These are phyloP conservation scores for Zoysia matrella DNA, from an alignment of 202 grass and related monocot species.

Conservation along the genomic window DNA sequence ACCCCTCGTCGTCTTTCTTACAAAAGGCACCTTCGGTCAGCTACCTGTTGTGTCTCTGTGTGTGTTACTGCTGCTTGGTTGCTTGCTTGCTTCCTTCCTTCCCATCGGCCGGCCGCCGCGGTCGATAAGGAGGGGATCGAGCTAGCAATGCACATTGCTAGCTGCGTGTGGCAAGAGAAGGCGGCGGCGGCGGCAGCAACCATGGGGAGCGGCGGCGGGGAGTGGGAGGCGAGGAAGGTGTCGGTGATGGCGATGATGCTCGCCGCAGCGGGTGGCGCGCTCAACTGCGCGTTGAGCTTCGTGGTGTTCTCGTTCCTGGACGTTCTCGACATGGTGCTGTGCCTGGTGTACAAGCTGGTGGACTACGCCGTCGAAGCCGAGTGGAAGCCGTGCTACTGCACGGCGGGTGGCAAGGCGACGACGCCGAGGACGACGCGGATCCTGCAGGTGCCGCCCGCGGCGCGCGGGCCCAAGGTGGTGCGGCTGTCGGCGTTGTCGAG, in stretches of 20 bases:
- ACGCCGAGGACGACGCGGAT: not conserved
- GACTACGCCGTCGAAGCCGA: too few relatives aligned
- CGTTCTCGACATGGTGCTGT: too few relatives aligned
- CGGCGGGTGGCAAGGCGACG: conserved; percentile 1
- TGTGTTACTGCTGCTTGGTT: too few relatives aligned
- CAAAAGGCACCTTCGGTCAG: too few relatives aligned
- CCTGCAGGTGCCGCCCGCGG: conserved; percentile 13
- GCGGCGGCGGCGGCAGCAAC: not conserved
- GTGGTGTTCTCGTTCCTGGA: conserved; percentile 73
- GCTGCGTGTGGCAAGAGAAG: not conserved
- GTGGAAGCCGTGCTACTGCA: not conserved
- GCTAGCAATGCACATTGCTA: conserved; percentile 58
- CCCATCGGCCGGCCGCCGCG: too few relatives aligned
- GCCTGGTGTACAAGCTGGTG: too few relatives aligned
- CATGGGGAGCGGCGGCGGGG: not conserved
- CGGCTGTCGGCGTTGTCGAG: too few relatives aligned
- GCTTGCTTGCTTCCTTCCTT: not conserved
- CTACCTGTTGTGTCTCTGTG: too few relatives aligned
- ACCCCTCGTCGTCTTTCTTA: too few relatives aligned
- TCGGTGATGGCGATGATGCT: conserved; percentile 7
- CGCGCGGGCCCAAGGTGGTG: not conserved
- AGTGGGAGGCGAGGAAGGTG: not conserved
- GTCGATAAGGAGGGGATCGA: too few relatives aligned
- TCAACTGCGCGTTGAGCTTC: conserved; percentile 74
- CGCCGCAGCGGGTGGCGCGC: conserved; percentile 37